Evolutionary conservation across 495 filamentous ascomycete species (phyloP), one percentile per base, ranked within the genome.

Genomic region (Talaromyces liani): DNA sequence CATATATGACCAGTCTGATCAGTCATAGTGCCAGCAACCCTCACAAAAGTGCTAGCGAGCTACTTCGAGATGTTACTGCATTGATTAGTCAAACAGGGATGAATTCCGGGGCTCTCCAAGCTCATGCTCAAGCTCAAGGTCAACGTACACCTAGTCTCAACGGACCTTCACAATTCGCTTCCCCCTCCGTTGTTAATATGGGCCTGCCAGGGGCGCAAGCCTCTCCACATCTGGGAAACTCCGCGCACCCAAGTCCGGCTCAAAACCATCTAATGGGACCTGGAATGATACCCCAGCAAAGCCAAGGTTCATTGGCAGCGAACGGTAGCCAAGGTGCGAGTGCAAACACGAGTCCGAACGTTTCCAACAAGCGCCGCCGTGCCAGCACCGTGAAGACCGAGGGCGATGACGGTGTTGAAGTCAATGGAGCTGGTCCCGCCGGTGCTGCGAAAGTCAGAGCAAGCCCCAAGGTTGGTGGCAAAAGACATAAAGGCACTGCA

Each of bases 261-360:
- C 78, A 78, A 63, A 78, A 71, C 54, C 74, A 79, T 47, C 68
- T 79, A 53, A 67, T 71, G 27, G 74, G 74, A 14, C 76, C 77
- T 24, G 75, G 79, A 8, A 82, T 82, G 29, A 93, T 96, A 86
- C 80, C 85, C 34, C 88, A 90, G 65, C 88, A 87, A 63, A 90
- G 86, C 67, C 87, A 90, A 72, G 87, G 90, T 67, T 87, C 87
- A 31, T 79, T 82, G 53, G 83, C 80, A 63, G 80, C 74, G n/a
- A 75, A 72, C 61, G 71, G 79, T 64, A 88, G 82, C n/a, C 87
- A 87, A 65, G 88, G 83, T 1, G 85, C 86, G 3, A 93, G 89
- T 67, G 88, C 90, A 6, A 95, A 91, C 70, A 93, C 92, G 3
- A 95, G 91, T 60, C 92, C 92, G 9, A 89, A 88, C 61, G 85